These are phyloP conservation scores for Linum tenue DNA, from an alignment of 345 rosid species.

Conservation along the genomic window DNA sequence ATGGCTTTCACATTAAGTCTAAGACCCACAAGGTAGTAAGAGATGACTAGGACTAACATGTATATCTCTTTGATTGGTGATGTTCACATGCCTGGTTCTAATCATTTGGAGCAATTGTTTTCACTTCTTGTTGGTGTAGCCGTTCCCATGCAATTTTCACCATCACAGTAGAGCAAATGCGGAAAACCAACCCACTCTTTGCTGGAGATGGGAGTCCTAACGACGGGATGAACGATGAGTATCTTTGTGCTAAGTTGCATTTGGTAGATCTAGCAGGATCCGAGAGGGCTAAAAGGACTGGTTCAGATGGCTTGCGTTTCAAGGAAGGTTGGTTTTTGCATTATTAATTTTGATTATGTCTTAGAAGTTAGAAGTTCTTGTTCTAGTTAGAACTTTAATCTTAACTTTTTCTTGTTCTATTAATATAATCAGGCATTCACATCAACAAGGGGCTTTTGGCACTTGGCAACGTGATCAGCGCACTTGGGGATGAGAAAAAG, in stretches of 20 bases:
- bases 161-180: slow-evolving; percentile 93
- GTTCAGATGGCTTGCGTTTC: slow-evolving; percentile 92
- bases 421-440: slow-evolving; percentile 61
- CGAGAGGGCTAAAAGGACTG: slow-evolving; percentile 95
- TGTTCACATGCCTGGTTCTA: background rate
- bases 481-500: slow-evolving; percentile 96
- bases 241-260: slow-evolving; percentile 95
- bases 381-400: slow-evolving; percentile 11
- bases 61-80: background rate
- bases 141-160: slow-evolving; percentile 99
- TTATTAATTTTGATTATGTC: background rate
- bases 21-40: background rate
- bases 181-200: slow-evolving; percentile 49
- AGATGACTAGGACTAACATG: too few relatives aligned
- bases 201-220: slow-evolving; percentile 42
- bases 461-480: slow-evolving; percentile 97
- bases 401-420: slow-evolving; percentile 16
- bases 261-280: slow-evolving; percentile 99
- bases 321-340: slow-evolving; percentile 65
- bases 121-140: slow-evolving; percentile 36
- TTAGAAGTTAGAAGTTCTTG: slow-evolving; percentile 8
- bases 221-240: slow-evolving; percentile 73
- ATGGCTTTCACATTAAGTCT: background rate
- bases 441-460: slow-evolving; percentile 97
- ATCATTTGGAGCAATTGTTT: slow-evolving; percentile 3